Percentiles rank a stretch among this genome's conserved stretches.
These are phyloP conservation scores for Cnidoscolus chayamansa DNA, from an alignment of 441 rosid genomes.

Conservation along the genomic window DNA sequence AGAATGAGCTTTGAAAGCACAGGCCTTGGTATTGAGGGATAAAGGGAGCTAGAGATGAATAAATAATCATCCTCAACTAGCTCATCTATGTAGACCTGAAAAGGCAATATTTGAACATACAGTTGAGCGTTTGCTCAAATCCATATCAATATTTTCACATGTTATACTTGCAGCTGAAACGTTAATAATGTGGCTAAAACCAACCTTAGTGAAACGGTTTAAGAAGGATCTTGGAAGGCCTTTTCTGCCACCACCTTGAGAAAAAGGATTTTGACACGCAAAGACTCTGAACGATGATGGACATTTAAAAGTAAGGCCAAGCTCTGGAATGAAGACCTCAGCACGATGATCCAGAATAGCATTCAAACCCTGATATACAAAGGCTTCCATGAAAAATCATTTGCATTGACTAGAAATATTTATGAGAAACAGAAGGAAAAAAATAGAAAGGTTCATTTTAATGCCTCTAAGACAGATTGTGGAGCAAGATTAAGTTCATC, in stretches of 20 bases:
- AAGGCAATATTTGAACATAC: conserved; percentile 19
- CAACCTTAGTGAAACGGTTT: conserved; percentile 92
- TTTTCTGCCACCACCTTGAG: conserved; percentile 99
- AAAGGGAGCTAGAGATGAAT: conserved; percentile 74
- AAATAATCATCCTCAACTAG: conserved; percentile 85
- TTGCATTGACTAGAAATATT: conserved; percentile 11
- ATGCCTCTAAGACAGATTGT: conserved; percentile 94
- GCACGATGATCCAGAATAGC: conserved; percentile 98
- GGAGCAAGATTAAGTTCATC: conserved; percentile 99
- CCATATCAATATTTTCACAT: conserved; percentile 10
- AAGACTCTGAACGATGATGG: conserved; percentile 86
- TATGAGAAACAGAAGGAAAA: not conserved
- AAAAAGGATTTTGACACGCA: conserved; percentile 98
- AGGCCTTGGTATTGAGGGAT: conserved; percentile 66
- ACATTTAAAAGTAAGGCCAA: conserved; percentile 75
- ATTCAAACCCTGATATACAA: conserved; percentile 75
- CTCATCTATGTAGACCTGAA: conserved; percentile 93
- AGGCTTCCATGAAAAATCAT: conserved; percentile 14
- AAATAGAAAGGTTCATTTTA: conserved; percentile 6
- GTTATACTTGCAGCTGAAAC: conserved; percentile 7
- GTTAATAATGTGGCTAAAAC: conserved; percentile 11
- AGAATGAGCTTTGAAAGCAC: conserved; percentile 69
- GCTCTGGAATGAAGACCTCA: conserved; percentile 94
- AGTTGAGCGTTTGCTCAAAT: not conserved
- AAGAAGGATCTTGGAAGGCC: conserved; percentile 98